Conservation (phyloP, 176 grass and related monocot species). For the Rhynchospora breviuscula region DNA sequence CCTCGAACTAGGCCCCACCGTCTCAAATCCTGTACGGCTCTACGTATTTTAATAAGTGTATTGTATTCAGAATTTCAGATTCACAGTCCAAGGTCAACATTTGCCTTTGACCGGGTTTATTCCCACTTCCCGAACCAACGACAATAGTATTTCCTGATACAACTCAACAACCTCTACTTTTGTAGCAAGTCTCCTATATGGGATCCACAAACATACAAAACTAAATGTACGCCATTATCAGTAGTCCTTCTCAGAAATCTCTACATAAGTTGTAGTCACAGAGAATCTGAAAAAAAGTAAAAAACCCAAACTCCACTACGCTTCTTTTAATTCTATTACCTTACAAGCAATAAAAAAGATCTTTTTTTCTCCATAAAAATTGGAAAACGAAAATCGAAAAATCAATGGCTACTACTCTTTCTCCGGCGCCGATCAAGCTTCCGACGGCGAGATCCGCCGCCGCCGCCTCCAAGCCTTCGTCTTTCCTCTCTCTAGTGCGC, state of each 20-base stretch:
- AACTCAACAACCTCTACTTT: not conserved
- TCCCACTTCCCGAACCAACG: not conserved
- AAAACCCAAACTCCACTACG: not conserved
- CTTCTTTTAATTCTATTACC: not conserved
- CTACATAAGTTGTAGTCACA: not conserved
- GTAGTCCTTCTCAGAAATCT: not conserved
- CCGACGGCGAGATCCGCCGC: slow-evolving; percentile 8
- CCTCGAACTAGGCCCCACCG: not conserved
- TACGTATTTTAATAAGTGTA: not conserved
- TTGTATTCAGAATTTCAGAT: not conserved
- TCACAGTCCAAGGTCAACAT: slow-evolving; percentile 1
- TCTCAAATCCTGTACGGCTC: not conserved
- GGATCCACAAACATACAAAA: too few relatives aligned
- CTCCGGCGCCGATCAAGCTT: slow-evolving; percentile 22
- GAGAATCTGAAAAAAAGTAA: not conserved
- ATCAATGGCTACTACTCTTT: slow-evolving; percentile 46
- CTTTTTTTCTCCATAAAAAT: slow-evolving; percentile 12
- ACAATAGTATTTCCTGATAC: not conserved
- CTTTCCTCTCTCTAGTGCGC: slow-evolving; percentile 10
- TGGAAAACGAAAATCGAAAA: not conserved
- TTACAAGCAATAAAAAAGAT: not conserved
- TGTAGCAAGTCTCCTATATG: not conserved
- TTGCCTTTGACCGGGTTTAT: not conserved
- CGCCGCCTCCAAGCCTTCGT: not conserved
- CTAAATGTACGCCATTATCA: too few relatives aligned